Evolutionary conservation across 345 rosid genomes (phyloP).

Genomic region (Cardiospermum halicacabum): DNA sequence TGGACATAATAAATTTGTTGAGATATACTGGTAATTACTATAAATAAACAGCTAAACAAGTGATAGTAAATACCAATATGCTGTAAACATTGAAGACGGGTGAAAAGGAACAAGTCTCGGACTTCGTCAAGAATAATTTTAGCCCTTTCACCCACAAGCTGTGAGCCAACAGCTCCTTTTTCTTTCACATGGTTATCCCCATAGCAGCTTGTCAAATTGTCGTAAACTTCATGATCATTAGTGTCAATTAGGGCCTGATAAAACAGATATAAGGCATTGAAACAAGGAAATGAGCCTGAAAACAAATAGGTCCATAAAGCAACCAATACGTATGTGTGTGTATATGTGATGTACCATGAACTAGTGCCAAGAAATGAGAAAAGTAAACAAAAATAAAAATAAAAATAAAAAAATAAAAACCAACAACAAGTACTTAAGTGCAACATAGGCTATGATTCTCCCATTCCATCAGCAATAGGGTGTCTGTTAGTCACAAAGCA

Average conservation of each 20-base stretch:
- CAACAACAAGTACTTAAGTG: background rate
- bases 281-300: conserved; percentile 2
- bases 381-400: background rate
- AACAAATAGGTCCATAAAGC: background rate
- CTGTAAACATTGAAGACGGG: conserved; percentile 65
- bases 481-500: background rate
- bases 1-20: conserved; percentile 23
- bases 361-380: background rate
- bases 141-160: conserved; percentile 79
- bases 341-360: background rate
- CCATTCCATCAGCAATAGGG: background rate
- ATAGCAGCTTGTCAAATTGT: conserved; percentile 57
- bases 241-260: conserved; percentile 74
- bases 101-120: conserved; percentile 58
- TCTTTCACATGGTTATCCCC: conserved; percentile 43
- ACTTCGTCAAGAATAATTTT: conserved; percentile 87
- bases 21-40: conserved; percentile 1
- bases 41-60: conserved; percentile 8
- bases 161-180: conserved; percentile 81
- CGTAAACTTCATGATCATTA: conserved; percentile 72
- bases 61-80: conserved; percentile 59
- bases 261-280: conserved; percentile 12
- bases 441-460: background rate
- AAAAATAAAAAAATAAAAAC: background rate
- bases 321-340: background rate